Evolutionary conservation across 495 filamentous ascomycete genomes (phyloP).

Genomic region (Penicilliopsis zonata): DNA sequence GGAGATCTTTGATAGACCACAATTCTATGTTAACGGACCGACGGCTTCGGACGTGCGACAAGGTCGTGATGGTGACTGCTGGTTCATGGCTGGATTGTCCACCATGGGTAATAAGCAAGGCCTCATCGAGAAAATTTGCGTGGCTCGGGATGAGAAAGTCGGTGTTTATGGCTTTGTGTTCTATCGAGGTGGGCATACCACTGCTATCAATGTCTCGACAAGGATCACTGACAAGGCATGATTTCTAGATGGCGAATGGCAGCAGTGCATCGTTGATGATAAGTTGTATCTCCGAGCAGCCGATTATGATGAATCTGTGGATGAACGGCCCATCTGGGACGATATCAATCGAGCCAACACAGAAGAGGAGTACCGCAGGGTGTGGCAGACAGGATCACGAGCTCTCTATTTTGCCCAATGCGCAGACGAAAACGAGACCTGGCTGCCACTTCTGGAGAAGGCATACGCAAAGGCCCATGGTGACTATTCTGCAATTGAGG

Average conservation of each 20-base stretch:
- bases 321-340: constrained; percentile 60
- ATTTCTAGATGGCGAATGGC: constrained; percentile 73
- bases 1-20: constrained; percentile 80
- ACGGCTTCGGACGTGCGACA: constrained; percentile 75
- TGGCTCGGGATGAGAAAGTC: constrained; percentile 64
- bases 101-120: constrained; percentile 71
- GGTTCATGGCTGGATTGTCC: constrained; percentile 79
- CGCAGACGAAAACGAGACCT: constrained; percentile 78
- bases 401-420: constrained; percentile 84
- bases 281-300: constrained; percentile 72
- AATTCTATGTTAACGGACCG: constrained; percentile 76
- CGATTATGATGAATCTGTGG: constrained; percentile 64
- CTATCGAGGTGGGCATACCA: constrained; percentile 47
- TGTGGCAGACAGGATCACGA: constrained; percentile 63
- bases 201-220: no score
- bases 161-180: constrained; percentile 96
- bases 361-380: constrained; percentile 66
- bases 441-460: constrained; percentile 89
- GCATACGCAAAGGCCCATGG: constrained; percentile 95
- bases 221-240: constrained; percentile 2
- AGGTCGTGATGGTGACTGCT: constrained; percentile 76
- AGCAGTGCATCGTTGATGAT: constrained; percentile 79
- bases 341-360: constrained; percentile 56
- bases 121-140: constrained; percentile 71
- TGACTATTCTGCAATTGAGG: constrained; percentile 72